Percentiles rank a stretch among this genome's conserved stretches.
phyloP scores from a whole-genome alignment of 371 early-diverging fungal genomes.

The Mortierella sp. region DNA sequence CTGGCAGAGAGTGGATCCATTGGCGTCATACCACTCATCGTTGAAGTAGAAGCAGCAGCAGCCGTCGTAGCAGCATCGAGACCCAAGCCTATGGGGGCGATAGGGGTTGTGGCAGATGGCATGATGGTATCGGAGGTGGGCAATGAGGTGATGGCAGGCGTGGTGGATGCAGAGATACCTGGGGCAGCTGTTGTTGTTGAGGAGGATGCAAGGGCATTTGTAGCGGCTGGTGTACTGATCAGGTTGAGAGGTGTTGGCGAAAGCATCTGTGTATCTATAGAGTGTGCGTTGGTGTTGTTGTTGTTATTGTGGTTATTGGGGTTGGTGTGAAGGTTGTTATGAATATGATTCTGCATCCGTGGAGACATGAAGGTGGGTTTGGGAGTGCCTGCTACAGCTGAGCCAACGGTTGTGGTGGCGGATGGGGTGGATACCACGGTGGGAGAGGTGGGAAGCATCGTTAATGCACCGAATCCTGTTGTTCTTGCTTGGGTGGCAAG shows the following conservation, averaged over 20 bases:
- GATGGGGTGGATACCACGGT: constrained; percentile 47
- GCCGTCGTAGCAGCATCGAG: background rate
- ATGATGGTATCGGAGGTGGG: background rate
- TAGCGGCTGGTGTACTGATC: constrained; percentile 25
- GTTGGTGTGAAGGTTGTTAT: constrained; percentile 37
- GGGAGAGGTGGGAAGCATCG: constrained; percentile 32
- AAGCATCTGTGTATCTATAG: constrained; percentile 20
- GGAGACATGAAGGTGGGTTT: constrained; percentile 48
- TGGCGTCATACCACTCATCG: background rate
- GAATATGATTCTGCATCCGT: constrained; percentile 44
- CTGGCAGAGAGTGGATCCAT: background rate
- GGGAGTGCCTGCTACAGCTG: constrained; percentile 24
- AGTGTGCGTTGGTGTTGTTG: constrained; percentile 4
- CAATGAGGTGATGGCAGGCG: constrained; percentile 2
- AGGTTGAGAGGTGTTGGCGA: constrained; percentile 30
- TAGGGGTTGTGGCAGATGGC: background rate
- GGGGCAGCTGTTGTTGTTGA: constrained; percentile 2
- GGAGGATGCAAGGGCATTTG: background rate
- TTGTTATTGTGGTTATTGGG: background rate
- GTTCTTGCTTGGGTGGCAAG: constrained; percentile 34
- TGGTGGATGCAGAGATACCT: background rate
- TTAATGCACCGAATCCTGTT: constrained; percentile 41
- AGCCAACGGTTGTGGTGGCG: constrained; percentile 8
- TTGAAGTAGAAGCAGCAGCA: background rate
- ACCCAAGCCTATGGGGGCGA: constrained; percentile 15